Evolutionary conservation across 2,329 filamentous ascomycete genomes (phyloP).

Genomic region (Xylaria polymorpha): DNA sequence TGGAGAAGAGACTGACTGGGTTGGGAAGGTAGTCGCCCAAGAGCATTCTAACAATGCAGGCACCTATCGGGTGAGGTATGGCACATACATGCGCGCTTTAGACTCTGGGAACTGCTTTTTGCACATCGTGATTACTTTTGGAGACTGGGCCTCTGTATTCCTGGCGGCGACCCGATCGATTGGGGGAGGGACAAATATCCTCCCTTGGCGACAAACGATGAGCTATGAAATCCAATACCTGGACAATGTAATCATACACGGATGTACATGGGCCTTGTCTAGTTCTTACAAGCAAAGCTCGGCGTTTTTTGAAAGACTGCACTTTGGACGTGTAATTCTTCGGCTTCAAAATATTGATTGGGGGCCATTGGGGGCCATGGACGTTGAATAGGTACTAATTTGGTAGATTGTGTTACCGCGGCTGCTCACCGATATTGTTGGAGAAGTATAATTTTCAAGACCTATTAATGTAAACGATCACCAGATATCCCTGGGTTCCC

Average conservation of each 20-base stretch:
- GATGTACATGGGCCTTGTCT: not conserved
- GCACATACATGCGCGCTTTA: slow-evolving; percentile 70
- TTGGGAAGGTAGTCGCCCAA: slow-evolving; percentile 41
- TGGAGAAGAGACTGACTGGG: slow-evolving; percentile 45
- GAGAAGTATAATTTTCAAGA: not conserved
- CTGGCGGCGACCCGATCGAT: slow-evolving; percentile 77
- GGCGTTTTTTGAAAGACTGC: slow-evolving; percentile 10
- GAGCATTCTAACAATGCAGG: slow-evolving; percentile 41
- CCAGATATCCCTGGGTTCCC: not conserved
- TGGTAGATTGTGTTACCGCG: slow-evolving; percentile 12
- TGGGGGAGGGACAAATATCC: slow-evolving; percentile 69
- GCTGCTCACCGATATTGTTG: slow-evolving; percentile 3
- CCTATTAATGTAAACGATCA: slow-evolving; percentile 1
- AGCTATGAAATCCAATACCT: slow-evolving; percentile 50
- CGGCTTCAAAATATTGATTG: slow-evolving; percentile 12
- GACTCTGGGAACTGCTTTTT: slow-evolving; percentile 93
- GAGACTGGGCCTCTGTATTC: slow-evolving; percentile 89
- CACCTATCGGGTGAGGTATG: slow-evolving; percentile 59
- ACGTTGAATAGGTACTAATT: slow-evolving; percentile 11
- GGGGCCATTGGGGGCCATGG: slow-evolving; percentile 1
- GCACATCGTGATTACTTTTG: slow-evolving; percentile 98
- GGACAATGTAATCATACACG: slow-evolving; percentile 28
- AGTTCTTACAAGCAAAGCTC: slow-evolving; percentile 10
- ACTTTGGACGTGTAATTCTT: slow-evolving; percentile 19
- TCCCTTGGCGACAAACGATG: slow-evolving; percentile 51